These are phyloP conservation scores for Dipteronia dyeriana DNA, from an alignment of 345 rosid species.

Conservation along the genomic window DNA sequence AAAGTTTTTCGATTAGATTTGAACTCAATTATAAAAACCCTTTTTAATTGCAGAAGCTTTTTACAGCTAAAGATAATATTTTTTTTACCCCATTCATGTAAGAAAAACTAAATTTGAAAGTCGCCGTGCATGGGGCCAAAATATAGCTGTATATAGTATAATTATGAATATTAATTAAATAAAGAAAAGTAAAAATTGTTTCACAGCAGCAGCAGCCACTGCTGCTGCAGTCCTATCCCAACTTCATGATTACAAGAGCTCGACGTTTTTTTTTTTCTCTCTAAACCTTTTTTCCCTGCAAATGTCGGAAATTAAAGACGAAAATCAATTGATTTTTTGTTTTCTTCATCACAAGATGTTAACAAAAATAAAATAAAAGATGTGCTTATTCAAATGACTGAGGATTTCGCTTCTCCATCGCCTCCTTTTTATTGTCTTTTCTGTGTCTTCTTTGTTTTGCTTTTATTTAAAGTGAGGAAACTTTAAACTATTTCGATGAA, in stretches of 20 bases:
- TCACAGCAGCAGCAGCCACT: neutral
- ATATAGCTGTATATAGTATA: too few species aligned
- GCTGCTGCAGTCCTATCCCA: neutral
- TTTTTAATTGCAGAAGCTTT: too few species aligned
- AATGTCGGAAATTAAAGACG: conserved; percentile 7
- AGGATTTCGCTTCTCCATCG: neutral
- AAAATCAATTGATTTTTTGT: neutral
- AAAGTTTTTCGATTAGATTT: too few species aligned
- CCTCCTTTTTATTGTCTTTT: neutral
- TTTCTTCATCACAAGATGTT: neutral
- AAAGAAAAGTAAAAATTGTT: too few species aligned
- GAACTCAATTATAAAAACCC: too few species aligned
- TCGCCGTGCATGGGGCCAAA: too few species aligned
- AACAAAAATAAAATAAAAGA: neutral
- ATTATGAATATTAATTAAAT: too few species aligned
- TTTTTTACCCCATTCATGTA: too few species aligned
- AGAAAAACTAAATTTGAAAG: too few species aligned
- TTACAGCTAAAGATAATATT: too few species aligned
- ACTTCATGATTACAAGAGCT: neutral
- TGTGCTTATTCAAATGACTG: neutral
- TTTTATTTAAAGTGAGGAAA: neutral
- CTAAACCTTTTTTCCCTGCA: conserved; percentile 9
- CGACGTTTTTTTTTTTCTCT: neutral
- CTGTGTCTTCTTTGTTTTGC: neutral
- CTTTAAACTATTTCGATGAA: neutral